Evolutionary conservation across 768 basidiomycete genomes (phyloP).

Genomic region (Cystofilobasidium bisporidii): DNA sequence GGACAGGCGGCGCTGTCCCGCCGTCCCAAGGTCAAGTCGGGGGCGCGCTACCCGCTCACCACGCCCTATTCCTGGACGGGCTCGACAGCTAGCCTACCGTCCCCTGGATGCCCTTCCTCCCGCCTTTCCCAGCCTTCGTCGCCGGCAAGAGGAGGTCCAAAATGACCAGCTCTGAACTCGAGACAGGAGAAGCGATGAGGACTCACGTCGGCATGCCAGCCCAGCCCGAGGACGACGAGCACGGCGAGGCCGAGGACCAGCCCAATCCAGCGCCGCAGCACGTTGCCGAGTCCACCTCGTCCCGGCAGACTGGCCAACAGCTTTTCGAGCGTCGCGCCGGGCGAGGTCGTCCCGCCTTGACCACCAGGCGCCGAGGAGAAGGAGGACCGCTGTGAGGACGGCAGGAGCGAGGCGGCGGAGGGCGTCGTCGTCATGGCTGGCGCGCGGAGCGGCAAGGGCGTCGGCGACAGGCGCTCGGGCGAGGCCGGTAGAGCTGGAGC

Average conservation of each 20-base stretch:
- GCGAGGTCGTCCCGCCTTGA: background rate
- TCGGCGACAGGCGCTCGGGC: too few species aligned
- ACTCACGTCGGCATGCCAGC: constrained; percentile 12
- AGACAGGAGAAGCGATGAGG: background rate
- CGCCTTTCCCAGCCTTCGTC: too few species aligned
- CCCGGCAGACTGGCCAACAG: constrained; percentile 4
- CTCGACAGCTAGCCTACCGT: background rate
- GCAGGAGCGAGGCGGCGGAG: background rate
- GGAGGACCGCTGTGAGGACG: constrained; percentile 6
- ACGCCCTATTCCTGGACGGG: too few species aligned
- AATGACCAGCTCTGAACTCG: background rate
- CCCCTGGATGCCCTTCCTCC: background rate
- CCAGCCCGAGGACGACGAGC: background rate
- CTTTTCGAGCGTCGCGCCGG: background rate
- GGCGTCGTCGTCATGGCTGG: too few species aligned
- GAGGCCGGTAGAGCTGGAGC: too few species aligned
- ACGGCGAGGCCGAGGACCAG: background rate
- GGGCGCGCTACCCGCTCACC: too few species aligned
- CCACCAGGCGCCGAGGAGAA: background rate
- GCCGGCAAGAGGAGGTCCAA: too few species aligned
- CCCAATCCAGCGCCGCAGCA: constrained; percentile 1
- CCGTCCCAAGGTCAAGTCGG: too few species aligned
- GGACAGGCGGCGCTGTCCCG: too few species aligned
- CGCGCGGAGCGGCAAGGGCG: too few species aligned
- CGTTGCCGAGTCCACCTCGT: constrained; percentile 12